Percentiles rank a stretch among this genome's conserved stretches.
Evolutionary conservation across 306 rosid species (phyloP).

Genomic region (Arachis hypogaea): DNA sequence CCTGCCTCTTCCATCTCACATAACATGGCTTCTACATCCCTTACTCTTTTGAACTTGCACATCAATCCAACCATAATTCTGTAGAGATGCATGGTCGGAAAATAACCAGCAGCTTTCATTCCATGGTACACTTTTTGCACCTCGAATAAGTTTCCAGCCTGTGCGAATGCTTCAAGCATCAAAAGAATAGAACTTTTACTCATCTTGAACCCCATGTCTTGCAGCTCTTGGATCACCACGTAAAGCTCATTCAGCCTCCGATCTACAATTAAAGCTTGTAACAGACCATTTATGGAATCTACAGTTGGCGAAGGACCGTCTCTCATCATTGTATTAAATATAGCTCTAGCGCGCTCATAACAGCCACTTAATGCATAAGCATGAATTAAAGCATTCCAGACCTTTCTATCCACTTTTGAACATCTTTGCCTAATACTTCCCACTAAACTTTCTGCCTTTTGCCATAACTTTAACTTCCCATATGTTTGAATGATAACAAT

Average conservation of each 20-base stretch:
- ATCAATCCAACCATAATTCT: conserved; percentile 75
- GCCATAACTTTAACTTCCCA: conserved; percentile 86
- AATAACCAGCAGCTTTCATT: conserved; percentile 95
- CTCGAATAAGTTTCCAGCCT: conserved; percentile 81
- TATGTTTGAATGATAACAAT: conserved; percentile 68
- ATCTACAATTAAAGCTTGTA: conserved; percentile 78
- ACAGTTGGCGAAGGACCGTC: conserved; percentile 90
- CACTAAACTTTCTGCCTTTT: conserved; percentile 89
- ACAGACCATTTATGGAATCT: conserved; percentile 81
- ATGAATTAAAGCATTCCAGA: conserved; percentile 92
- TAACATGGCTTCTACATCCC: conserved; percentile 85
- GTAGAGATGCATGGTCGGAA: conserved; percentile 85
- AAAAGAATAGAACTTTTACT: conserved; percentile 87
- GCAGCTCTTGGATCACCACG: conserved; percentile 83
- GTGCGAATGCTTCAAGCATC: conserved; percentile 89
- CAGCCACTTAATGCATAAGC: conserved; percentile 88
- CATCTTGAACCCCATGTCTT: conserved; percentile 90
- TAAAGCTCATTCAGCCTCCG: conserved; percentile 84
- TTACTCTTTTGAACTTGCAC: conserved; percentile 67
- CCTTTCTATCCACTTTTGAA: conserved; percentile 65
- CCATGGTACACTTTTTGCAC: conserved; percentile 90
- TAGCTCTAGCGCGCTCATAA: conserved; percentile 89
- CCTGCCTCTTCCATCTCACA: conserved; percentile 86
- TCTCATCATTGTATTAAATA: conserved; percentile 91
- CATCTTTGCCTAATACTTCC: conserved; percentile 65